Conservation (phyloP, 1,284 basidiomycete genomes). For the Pseudozyma thailandica region DNA sequence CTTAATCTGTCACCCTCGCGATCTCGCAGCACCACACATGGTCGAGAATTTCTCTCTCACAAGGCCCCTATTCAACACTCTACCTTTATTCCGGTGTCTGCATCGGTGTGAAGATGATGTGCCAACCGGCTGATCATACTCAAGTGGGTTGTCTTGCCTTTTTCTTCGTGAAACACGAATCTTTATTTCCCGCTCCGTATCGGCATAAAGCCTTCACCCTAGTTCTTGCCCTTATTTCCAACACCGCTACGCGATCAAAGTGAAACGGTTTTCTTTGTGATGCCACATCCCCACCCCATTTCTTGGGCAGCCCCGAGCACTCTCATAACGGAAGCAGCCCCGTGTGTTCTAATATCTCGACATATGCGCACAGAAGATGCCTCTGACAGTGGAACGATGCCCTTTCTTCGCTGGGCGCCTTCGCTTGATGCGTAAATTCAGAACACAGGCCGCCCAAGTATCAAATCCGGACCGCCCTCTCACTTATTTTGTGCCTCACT, state of each 20-base stretch:
- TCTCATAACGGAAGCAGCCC: background rate
- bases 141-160: no score
- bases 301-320: no score
- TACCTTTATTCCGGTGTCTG: background rate
- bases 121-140: background rate
- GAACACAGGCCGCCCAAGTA: background rate
- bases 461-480: no score
- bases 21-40: background rate
- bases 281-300: background rate
- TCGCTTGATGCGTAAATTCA: background rate
- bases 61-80: background rate
- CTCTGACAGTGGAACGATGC: background rate
- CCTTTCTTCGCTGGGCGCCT: background rate
- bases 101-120: background rate
- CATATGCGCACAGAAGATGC: no score
- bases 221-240: background rate
- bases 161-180: background rate
- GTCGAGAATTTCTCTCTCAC: no score
- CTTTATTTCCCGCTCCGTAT: background rate
- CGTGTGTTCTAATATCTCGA: background rate
- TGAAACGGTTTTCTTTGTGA: background rate
- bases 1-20: no score
- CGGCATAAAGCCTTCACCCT: no score
- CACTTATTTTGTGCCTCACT: background rate
- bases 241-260: background rate